Conservation (phyloP, 495 filamentous ascomycete species). For the Amniculicola lignicola region DNA sequence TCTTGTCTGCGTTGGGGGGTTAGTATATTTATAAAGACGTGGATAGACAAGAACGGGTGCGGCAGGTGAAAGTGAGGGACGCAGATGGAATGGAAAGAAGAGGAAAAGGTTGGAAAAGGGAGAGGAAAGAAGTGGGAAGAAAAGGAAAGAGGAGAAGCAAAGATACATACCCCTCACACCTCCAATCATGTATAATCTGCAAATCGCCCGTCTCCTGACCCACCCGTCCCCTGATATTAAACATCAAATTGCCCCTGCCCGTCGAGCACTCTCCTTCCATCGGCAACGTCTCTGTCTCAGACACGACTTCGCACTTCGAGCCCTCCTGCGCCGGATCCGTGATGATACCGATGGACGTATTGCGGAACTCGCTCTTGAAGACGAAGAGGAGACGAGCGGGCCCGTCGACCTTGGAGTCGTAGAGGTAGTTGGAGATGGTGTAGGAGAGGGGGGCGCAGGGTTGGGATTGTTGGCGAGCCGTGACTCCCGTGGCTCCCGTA, state of each 20-base stretch:
- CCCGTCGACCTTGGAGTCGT: neutral
- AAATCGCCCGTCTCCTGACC: neutral
- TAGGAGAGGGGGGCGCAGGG: slow-evolving; percentile 13
- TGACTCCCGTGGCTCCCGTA: neutral
- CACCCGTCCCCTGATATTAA: neutral
- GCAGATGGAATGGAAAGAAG: too few species aligned
- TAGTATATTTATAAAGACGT: too few species aligned
- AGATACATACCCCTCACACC: neutral
- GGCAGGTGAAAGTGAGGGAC: too few species aligned
- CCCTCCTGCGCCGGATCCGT: neutral
- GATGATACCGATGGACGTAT: slow-evolving; percentile 18
- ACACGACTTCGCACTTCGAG: neutral
- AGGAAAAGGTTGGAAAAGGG: too few species aligned
- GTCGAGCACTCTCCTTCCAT: neutral
- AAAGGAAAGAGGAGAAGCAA: neutral
- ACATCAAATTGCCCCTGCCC: neutral
- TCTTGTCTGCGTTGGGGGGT: slow-evolving; percentile 1
- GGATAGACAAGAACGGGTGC: too few species aligned
- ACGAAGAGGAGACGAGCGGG: neutral
- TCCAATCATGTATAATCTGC: neutral
- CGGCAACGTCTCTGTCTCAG: neutral
- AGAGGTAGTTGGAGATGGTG: slow-evolving; percentile 12
- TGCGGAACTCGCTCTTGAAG: slow-evolving; percentile 7
- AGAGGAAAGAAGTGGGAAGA: too few species aligned
- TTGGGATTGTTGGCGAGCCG: neutral